Conservation (phyloP, 306 rosid genomes). For the Rosa multiflora region DNA sequence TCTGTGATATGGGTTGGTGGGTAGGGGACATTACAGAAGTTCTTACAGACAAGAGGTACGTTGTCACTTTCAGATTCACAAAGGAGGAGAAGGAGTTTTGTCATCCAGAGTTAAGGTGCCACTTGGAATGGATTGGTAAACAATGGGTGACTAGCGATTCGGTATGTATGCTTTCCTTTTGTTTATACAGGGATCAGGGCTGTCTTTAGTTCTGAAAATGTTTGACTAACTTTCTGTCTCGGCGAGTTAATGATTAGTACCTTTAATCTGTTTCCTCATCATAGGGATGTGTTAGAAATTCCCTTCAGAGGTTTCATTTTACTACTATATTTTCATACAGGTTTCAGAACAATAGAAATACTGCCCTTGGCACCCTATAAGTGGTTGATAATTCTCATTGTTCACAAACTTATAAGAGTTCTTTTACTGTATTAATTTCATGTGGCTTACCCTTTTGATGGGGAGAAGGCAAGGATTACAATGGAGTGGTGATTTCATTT, state of each 20-base stretch:
- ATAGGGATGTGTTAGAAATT: background rate
- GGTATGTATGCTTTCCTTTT: constrained; percentile 2
- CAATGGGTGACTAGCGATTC: background rate
- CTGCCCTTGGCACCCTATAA: background rate
- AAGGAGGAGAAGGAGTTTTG: background rate
- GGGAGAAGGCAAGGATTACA: background rate
- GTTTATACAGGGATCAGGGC: background rate
- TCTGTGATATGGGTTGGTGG: constrained; percentile 18
- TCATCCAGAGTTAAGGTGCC: constrained; percentile 16
- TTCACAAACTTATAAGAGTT: background rate
- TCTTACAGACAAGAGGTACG: background rate
- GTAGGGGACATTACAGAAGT: constrained; percentile 3
- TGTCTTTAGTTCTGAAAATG: background rate
- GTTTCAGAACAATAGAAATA: background rate
- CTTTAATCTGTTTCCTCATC: background rate
- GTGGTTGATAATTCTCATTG: background rate
- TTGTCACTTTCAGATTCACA: background rate
- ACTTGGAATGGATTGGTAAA: constrained; percentile 12
- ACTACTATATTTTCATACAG: background rate
- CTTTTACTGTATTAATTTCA: background rate
- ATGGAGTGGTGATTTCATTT: background rate
- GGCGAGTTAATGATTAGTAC: background rate
- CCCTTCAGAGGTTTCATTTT: background rate
- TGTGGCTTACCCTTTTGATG: background rate
- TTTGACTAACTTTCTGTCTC: background rate